Evolutionary conservation across 495 filamentous ascomycete species (phyloP).

Genomic region (Saxophila tyrrhenica): DNA sequence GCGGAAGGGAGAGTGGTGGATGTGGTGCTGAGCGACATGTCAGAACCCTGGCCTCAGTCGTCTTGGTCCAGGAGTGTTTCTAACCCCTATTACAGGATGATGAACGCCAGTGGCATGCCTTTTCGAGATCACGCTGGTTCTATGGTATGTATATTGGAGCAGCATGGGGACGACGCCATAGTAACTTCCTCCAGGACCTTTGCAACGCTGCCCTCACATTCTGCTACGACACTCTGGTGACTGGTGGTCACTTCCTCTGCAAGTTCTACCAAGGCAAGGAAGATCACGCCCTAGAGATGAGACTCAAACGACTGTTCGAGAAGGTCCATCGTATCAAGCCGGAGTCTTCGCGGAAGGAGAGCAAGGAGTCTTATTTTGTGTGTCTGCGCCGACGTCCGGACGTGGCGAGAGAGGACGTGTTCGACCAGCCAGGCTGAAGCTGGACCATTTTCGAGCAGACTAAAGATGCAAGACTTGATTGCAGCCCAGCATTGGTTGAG

Average conservation of each 20-base stretch:
- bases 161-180: too few relatives aligned
- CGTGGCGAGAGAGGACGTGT: conserved; percentile 32
- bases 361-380: conserved; percentile 79
- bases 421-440: conserved; percentile 18
- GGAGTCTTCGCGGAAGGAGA: conserved; percentile 83
- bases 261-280: conserved; percentile 93
- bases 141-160: conserved; percentile 79
- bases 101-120: conserved; percentile 84
- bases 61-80: conserved; percentile 74
- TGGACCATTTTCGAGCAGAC: background rate
- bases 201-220: conserved; percentile 77
- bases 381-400: conserved; percentile 49
- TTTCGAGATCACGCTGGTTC: conserved; percentile 87
- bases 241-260: conserved; percentile 82
- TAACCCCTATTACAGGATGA: conserved; percentile 94
- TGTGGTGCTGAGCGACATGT: conserved; percentile 98
- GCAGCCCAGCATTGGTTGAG: too few relatives aligned
- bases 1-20: conserved; percentile 55
- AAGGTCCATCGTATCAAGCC: conserved; percentile 81
- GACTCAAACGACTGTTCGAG: conserved; percentile 60
- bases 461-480: too few relatives aligned
- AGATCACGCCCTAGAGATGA: conserved; percentile 63
- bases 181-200: conserved; percentile 57
- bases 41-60: conserved; percentile 77
- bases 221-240: conserved; percentile 67